Evolutionary conservation across 2,329 filamentous ascomycete species (phyloP).

Genomic region (Aphanocladium album): DNA sequence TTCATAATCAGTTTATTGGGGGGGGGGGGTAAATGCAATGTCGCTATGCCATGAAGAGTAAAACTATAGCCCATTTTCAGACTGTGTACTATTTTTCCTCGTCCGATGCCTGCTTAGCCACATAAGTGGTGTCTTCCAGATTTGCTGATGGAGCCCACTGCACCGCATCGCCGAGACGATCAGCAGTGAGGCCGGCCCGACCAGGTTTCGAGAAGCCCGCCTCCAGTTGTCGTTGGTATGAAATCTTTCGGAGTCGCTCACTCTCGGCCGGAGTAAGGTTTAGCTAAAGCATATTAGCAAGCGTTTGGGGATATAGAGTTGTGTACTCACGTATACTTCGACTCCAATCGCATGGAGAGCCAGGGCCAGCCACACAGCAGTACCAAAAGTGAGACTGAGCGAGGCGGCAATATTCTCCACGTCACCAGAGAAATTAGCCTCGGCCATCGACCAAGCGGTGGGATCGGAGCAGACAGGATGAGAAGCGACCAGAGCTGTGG

Average conservation of each 20-base stretch:
- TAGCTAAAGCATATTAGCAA: slow-evolving; percentile 29
- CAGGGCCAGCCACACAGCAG: slow-evolving; percentile 46
- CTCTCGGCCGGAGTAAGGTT: slow-evolving; percentile 48
- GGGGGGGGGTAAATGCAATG: too few relatives aligned
- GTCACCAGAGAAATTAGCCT: slow-evolving; percentile 25
- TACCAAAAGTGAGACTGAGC: slow-evolving; percentile 43
- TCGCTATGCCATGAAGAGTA: too few relatives aligned
- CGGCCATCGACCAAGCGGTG: slow-evolving; percentile 24
- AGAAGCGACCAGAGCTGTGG: slow-evolving; percentile 19
- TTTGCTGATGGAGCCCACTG: not conserved
- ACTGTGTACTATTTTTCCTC: not conserved
- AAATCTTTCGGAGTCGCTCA: slow-evolving; percentile 49
- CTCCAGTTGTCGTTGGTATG: slow-evolving; percentile 51
- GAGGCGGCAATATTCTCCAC: slow-evolving; percentile 32
- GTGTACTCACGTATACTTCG: slow-evolving; percentile 40
- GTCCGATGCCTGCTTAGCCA: not conserved
- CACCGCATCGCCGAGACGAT: slow-evolving; percentile 31
- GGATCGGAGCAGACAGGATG: slow-evolving; percentile 42
- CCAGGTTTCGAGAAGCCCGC: slow-evolving; percentile 47
- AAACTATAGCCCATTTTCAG: too few relatives aligned
- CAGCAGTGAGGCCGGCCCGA: slow-evolving; percentile 39
- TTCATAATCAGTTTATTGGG: too few relatives aligned
- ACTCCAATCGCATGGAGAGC: slow-evolving; percentile 44
- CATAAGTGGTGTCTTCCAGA: not conserved
- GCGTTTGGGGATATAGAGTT: not conserved